phyloP scores from a whole-genome alignment of 1,139 yeast species.

The Suhomyces yuchorum region DNA sequence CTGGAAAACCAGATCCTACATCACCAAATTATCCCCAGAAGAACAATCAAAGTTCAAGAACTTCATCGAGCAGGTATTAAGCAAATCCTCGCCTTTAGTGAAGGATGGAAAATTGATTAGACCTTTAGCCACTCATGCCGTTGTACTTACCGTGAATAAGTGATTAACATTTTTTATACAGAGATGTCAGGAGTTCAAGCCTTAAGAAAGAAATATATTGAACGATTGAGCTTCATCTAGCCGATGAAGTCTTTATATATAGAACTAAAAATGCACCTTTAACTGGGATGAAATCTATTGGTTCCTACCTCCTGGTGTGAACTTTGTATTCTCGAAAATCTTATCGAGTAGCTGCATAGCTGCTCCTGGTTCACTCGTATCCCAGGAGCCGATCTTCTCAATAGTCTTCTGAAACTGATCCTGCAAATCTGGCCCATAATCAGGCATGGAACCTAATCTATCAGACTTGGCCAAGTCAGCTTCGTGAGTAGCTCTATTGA shows the following conservation, averaged over 20 bases:
- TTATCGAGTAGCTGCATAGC: neutral
- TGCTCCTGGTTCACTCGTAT: neutral
- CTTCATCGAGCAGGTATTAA: conserved; percentile 30
- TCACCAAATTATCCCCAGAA: conserved; percentile 46
- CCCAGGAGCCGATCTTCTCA: neutral
- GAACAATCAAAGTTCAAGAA: conserved; percentile 36
- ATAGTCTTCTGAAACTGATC: neutral
- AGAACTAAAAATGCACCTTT: neutral
- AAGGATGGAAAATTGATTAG: conserved; percentile 15
- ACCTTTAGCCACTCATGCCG: conserved; percentile 22
- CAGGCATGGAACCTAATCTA: neutral
- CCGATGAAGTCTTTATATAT: neutral
- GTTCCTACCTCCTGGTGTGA: neutral
- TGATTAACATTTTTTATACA: neutral
- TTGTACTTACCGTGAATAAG: conserved; percentile 13
- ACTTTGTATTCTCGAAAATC: neutral
- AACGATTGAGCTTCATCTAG: neutral
- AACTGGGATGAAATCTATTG: neutral
- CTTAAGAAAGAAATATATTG: no score
- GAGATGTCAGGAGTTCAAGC: neutral
- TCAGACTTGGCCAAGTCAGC: neutral
- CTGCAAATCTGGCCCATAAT: neutral
- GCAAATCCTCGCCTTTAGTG: conserved; percentile 16
- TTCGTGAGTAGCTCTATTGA: neutral
- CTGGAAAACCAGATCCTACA: conserved; percentile 62